Conservation (phyloP, 176 grass and related monocot species). For the Pontederia crassipes region DNA sequence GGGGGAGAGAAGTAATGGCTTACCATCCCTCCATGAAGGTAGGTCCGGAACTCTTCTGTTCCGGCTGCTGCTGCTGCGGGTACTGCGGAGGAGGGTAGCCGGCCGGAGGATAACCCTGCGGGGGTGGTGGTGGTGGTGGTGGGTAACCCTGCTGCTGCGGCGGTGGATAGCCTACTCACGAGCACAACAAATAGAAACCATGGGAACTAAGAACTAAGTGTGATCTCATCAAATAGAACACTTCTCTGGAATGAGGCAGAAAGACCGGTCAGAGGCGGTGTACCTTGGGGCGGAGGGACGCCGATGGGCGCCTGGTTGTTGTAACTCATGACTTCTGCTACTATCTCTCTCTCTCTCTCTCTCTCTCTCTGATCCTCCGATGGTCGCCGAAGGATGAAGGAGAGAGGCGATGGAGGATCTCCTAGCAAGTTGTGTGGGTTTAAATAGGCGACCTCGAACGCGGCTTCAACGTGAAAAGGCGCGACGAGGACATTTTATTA, state of each 20-base stretch:
- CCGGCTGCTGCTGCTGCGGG: slow-evolving; percentile 21
- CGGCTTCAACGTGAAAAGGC: no score
- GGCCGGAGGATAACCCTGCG: slow-evolving; percentile 17
- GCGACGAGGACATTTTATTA: no score
- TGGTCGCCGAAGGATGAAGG: no score
- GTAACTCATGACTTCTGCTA: slow-evolving; percentile 25
- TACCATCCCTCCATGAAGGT: slow-evolving; percentile 51
- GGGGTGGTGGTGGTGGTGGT: not conserved
- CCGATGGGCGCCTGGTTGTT: slow-evolving; percentile 36
- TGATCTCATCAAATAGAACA: not conserved
- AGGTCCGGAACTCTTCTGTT: slow-evolving; percentile 31
- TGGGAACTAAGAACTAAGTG: not conserved
- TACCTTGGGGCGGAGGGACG: slow-evolving; percentile 44
- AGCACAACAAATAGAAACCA: slow-evolving; percentile 9
- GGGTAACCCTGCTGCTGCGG: no score
- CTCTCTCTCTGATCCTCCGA: no score
- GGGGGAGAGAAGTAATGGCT: not conserved
- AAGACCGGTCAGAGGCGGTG: not conserved
- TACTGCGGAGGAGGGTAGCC: slow-evolving; percentile 40
- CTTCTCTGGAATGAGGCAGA: not conserved
- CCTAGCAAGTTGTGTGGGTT: no score
- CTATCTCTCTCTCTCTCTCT: no score
- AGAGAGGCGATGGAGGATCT: no score
- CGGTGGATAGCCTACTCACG: slow-evolving; percentile 24
- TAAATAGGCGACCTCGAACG: no score